These are phyloP conservation scores for Saccharomyces kudriavzevii DNA, from an alignment of 805 yeast species.

Conservation along the genomic window DNA sequence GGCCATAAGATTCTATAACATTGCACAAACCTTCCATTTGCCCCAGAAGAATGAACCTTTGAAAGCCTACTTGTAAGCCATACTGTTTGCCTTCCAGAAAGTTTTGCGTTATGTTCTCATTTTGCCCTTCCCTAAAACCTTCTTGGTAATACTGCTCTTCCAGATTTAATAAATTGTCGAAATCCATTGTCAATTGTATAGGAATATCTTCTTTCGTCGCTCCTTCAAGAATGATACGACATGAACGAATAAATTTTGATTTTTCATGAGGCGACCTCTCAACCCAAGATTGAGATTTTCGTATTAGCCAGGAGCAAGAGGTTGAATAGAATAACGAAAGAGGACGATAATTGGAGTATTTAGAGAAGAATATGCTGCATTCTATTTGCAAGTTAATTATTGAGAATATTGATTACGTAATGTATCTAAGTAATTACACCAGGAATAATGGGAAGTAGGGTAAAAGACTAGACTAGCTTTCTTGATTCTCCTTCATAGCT, in stretches of 20 bases:
- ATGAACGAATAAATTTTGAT: neutral
- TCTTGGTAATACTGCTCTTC: slow-evolving; percentile 53
- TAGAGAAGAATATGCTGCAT: neutral
- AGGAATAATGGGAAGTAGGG: neutral
- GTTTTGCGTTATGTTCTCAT: slow-evolving; percentile 52
- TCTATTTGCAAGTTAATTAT: neutral
- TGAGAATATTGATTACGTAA: neutral
- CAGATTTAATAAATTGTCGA: slow-evolving; percentile 49
- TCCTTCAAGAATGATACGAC: neutral
- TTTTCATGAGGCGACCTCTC: neutral
- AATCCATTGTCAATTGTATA: slow-evolving; percentile 27
- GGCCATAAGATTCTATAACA: slow-evolving; percentile 30
- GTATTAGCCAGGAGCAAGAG: neutral
- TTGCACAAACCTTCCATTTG: slow-evolving; percentile 47
- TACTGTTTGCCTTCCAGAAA: slow-evolving; percentile 71
- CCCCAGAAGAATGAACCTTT: slow-evolving; percentile 62
- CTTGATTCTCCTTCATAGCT: neutral
- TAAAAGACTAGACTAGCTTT: neutral
- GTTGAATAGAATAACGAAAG: neutral
- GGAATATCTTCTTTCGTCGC: neutral
- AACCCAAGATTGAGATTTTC: neutral
- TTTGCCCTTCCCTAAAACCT: slow-evolving; percentile 67
- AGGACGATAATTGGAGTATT: neutral
- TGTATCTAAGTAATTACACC: neutral
- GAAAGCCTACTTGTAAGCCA: slow-evolving; percentile 75